Evolutionary conservation across 2,329 filamentous ascomycete species (phyloP), one percentile per base, ranked within the genome.

Genomic region (Incumbomyces lentus): DNA sequence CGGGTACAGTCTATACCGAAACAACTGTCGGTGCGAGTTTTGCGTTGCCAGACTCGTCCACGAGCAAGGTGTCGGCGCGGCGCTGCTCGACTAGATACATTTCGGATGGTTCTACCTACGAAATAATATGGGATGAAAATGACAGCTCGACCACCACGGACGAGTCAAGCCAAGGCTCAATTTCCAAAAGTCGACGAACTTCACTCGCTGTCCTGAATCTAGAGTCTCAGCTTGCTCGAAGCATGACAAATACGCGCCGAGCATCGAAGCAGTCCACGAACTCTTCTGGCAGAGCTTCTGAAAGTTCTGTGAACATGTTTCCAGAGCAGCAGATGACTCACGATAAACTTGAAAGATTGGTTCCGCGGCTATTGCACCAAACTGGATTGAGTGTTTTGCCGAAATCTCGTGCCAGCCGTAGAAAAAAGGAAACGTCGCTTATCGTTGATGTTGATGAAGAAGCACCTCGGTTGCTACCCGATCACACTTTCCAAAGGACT

Each of bases 81-180:
- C 49, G 53, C 14, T 55, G 52, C 46, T 57, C 52, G 10, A 54
- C 53, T 22, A 47, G 38, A 17, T 55, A 52, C 40, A 33, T 54
- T 6, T 53, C 55, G 11, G 46, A 49, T 13, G 43, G 47, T 31
- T 38, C 26, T n/a, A 46, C 51, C 37, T 53, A 54, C 22, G 55
- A 57, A 40, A 49, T 57, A 17, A 52, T 57, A 19, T 55, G 55
- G 55, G 55, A 54, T 30, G 52, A 52, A 35, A 51, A 53, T 29
- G 43, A 37, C n/a, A 50, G 49, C 12, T 39, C 41, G 32, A 32
- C 41, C 6, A 46, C 33, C 17, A 51, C 46, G 12, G 42, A 48
- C 13, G 47, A 38, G 14, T 31, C 18, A 10, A 18, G 39, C 31
- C 17, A 48, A 7, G 45, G 32, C 12, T 36, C 49, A 4, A 34